phyloP scores from a whole-genome alignment of 2,329 filamentous ascomycete species.

The Ascocoryne sarcoides region DNA sequence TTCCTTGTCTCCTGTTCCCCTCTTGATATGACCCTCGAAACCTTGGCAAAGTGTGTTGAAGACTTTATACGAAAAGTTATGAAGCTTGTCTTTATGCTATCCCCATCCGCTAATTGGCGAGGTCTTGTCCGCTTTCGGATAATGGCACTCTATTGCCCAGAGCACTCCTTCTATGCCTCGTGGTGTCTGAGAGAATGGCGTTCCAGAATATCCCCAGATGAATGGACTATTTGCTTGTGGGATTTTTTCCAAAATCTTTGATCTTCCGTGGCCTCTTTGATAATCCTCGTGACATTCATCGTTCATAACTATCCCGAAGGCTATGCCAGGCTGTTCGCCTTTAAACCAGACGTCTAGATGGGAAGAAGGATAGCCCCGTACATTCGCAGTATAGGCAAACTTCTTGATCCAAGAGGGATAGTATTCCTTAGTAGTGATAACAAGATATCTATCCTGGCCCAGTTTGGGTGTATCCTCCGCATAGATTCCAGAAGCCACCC shows the following conservation, averaged over 20 bases:
- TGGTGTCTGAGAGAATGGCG: conserved; percentile 9
- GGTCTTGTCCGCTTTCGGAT: background rate
- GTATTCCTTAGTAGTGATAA: conserved; percentile 7
- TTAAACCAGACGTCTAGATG: background rate
- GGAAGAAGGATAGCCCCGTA: background rate
- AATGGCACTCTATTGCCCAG: conserved; percentile 9
- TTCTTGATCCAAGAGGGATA: conserved; percentile 7
- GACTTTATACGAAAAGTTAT: background rate
- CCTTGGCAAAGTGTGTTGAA: conserved; percentile 3
- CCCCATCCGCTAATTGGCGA: background rate
- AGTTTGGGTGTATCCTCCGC: background rate
- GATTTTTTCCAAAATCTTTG: conserved; percentile 5
- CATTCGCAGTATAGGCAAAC: conserved; percentile 2
- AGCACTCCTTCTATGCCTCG: conserved; percentile 8
- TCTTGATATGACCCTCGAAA: conserved; percentile 4
- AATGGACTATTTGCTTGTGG: conserved; percentile 6
- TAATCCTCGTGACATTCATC: conserved; percentile 15
- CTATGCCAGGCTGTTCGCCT: background rate
- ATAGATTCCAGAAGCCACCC: background rate
- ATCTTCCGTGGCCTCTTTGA: conserved; percentile 3
- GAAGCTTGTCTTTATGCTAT: background rate
- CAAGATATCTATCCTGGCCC: conserved; percentile 8
- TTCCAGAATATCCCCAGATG: conserved; percentile 15
- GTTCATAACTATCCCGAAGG: conserved; percentile 11
- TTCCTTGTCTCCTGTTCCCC: background rate